Evolutionary conservation across 2,329 filamentous ascomycete species (phyloP), one percentile per base, ranked within the genome.

Genomic region (Fusarium pilosicola): DNA sequence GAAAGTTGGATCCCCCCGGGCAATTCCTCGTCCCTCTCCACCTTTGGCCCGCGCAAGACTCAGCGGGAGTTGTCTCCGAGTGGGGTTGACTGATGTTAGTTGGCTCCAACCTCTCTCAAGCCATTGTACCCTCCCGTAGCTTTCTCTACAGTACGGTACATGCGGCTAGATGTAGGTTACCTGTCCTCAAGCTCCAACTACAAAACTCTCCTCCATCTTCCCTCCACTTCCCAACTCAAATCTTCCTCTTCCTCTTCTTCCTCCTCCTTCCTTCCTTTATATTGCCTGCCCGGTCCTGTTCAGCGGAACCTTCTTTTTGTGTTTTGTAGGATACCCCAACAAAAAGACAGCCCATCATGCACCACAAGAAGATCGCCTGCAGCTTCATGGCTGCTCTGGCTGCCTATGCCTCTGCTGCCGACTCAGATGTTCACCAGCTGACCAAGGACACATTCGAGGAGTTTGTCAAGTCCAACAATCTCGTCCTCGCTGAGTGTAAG

Each of bases 401-500:
- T 70, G 87, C 87, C 75, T 83, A 87, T 75, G 91, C 89, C 78
- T 87, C 89, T 73, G 88, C 91, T 71, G 90, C 88, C 76, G 85
- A 87, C 56, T 97, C 94, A 52, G 95, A 98, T 82, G 96, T 99
- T 74, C 85, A 90, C 79, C 90, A 94, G 77, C 88, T 99, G 75
- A 97, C 93, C 84, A 92, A 92, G 84, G 94, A 96, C 81, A 94
- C 89, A 75, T 99, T 99, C 84, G 89, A 93, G 77, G 89, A 92
- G 70, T 99, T 98, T 84, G 87, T 99, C 81, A 92, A 92, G 83
- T 85, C 91, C 78, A 93, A 98, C 83, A 91, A 94, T 79, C 89
- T 99, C 65, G 96, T 98, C 62, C 92, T 99, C 71, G 95, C 95
- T 79, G 95, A 99, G 87, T 99, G 94, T 96, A 88, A 85, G 93